These are phyloP conservation scores for Aschersonia sp. DNA, from an alignment of 2,329 filamentous ascomycete genomes.

Conservation along the genomic window DNA sequence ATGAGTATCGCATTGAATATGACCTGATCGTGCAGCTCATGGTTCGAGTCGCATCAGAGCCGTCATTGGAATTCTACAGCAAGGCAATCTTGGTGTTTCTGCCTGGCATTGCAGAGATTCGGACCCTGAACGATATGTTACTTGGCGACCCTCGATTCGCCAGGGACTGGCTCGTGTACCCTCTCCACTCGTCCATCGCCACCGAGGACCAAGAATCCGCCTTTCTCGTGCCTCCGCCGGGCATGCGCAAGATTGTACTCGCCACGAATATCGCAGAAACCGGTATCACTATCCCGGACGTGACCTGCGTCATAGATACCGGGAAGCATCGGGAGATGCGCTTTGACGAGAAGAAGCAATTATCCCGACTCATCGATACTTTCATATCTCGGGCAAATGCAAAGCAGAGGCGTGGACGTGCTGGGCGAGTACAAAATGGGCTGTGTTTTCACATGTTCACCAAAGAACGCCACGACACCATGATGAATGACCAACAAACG, in stretches of 20 bases:
- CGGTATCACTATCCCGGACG: slow-evolving; percentile 94
- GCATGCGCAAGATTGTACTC: slow-evolving; percentile 81
- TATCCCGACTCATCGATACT: slow-evolving; percentile 81
- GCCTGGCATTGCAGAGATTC: slow-evolving; percentile 86
- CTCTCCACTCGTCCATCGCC: slow-evolving; percentile 85
- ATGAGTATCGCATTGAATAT: slow-evolving; percentile 87
- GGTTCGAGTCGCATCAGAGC: slow-evolving; percentile 55
- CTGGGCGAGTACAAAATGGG: slow-evolving; percentile 87
- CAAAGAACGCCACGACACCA: slow-evolving; percentile 68
- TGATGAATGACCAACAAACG: slow-evolving; percentile 84
- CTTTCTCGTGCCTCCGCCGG: slow-evolving; percentile 70
- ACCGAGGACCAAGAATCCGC: slow-evolving; percentile 93
- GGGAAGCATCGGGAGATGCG: slow-evolving; percentile 97
- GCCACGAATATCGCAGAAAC: slow-evolving; percentile 98
- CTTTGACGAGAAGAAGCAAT: slow-evolving; percentile 82
- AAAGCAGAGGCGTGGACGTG: slow-evolving; percentile 84
- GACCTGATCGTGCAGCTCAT: slow-evolving; percentile 73
- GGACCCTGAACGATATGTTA: slow-evolving; percentile 75
- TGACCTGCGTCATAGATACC: slow-evolving; percentile 91
- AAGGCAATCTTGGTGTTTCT: slow-evolving; percentile 90
- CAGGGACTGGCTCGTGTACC: slow-evolving; percentile 70
- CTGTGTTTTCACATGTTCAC: slow-evolving; percentile 95
- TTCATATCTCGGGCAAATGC: slow-evolving; percentile 94
- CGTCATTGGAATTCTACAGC: slow-evolving; percentile 56
- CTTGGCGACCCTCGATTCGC: slow-evolving; percentile 62